These are phyloP conservation scores for Beta vulgaris DNA, from an alignment of 148 eudicot genomes.

Conservation along the genomic window DNA sequence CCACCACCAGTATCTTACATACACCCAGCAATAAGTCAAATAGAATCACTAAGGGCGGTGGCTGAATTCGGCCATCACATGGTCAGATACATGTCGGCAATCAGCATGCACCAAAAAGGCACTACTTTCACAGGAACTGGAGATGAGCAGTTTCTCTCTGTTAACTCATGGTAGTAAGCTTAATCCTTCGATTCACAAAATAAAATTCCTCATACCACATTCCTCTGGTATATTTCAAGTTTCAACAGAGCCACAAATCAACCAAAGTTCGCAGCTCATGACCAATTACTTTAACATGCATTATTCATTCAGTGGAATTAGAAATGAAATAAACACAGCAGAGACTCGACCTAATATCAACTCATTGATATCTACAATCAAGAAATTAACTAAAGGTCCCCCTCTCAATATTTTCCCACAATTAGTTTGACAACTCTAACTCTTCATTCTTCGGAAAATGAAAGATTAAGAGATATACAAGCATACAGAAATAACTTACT, in stretches of 20 bases:
- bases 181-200: background rate
- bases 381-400: background rate
- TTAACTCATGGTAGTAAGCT: too few relatives aligned
- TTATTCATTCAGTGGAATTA: background rate
- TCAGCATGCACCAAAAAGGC: background rate
- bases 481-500: constrained; percentile 31
- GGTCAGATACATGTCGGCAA: background rate
- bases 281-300: background rate
- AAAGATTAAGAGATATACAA: background rate
- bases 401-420: background rate
- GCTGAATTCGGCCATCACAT: background rate
- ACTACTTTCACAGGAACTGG: too few relatives aligned
- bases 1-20: too few relatives aligned
- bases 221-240: background rate
- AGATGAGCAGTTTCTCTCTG: too few relatives aligned
- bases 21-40: too few relatives aligned
- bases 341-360: background rate
- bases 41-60: too few relatives aligned
- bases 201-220: background rate
- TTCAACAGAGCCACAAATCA: background rate
- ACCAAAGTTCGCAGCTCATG: background rate
- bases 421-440: background rate
- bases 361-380: background rate
- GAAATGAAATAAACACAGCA: background rate
- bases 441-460: background rate